Evolutionary conservation across 345 rosid genomes (phyloP).

Genomic region (Erodium maritimum): DNA sequence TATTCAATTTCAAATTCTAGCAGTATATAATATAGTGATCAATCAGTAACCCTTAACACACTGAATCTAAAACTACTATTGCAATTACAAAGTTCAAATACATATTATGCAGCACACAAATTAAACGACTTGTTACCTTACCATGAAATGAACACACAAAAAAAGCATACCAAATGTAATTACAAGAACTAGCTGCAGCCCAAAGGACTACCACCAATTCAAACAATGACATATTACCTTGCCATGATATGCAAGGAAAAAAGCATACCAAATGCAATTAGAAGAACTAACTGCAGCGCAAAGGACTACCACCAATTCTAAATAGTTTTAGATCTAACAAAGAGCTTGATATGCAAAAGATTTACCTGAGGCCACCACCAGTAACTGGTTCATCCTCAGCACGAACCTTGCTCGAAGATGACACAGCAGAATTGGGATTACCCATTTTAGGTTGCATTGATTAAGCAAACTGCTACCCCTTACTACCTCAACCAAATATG

Average conservation of each 20-base stretch:
- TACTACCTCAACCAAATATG: slow-evolving; percentile 15
- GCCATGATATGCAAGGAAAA: neutral
- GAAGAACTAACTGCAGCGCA: neutral
- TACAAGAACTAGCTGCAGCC: neutral
- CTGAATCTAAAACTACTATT: no score
- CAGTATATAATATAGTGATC: neutral
- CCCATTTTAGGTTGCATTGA: slow-evolving; percentile 36
- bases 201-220: neutral
- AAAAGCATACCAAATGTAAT: neutral
- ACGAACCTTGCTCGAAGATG: slow-evolving; percentile 61
- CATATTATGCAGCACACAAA: no score
- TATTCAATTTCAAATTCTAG: no score
- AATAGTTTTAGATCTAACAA: slow-evolving; percentile 8
- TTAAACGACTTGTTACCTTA: neutral
- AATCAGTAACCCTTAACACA: neutral
- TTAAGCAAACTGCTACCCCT: slow-evolving; percentile 4
- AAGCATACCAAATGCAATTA: neutral
- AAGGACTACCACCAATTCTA: neutral
- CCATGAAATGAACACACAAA: neutral
- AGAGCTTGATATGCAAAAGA: neutral
- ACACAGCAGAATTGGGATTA: slow-evolving; percentile 62
- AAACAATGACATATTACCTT: neutral
- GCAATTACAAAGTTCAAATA: no score
- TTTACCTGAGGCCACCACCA: slow-evolving; percentile 91
- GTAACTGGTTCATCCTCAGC: slow-evolving; percentile 70